Percentiles rank a stretch among this genome's conserved stretches.
phyloP scores from a whole-genome alignment of 192 early-diverging fungal species.

The Coemansia sp. region DNA sequence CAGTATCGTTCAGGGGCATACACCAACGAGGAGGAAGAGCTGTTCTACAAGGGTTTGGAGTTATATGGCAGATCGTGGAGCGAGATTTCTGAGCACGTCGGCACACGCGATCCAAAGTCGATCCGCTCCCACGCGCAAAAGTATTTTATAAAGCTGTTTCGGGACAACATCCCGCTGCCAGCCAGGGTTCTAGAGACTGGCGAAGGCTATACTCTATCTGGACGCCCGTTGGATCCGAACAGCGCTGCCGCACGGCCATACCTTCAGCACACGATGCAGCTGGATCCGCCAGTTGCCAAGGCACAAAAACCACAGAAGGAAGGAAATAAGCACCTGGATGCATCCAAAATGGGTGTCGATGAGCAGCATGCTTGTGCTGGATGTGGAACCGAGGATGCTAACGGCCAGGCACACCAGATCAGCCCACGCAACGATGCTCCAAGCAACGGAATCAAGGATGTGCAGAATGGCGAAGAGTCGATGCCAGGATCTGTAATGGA shows the following conservation, averaged over 20 bases:
- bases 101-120: conserved; percentile 77
- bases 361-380: background rate
- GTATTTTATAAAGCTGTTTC: conserved; percentile 87
- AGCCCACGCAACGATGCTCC: background rate
- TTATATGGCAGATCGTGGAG: conserved; percentile 82
- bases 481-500: too few species aligned
- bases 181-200: conserved; percentile 71
- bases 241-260: conserved; percentile 84
- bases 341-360: background rate
- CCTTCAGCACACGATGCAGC: conserved; percentile 57
- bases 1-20: conserved; percentile 70
- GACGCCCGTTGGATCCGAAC: conserved; percentile 85
- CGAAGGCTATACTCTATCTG: conserved; percentile 78
- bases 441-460: background rate
- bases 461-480: background rate
- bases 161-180: conserved; percentile 81
- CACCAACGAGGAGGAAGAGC: conserved; percentile 69
- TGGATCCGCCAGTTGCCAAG: conserved; percentile 34
- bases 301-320: background rate
- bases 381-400: background rate
- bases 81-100: conserved; percentile 71
- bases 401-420: background rate
- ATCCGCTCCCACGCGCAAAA: conserved; percentile 91
- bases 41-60: conserved; percentile 77
- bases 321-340: background rate